phyloP scores from a whole-genome alignment of 352 stramenopile species.

The Hyaloperonospora arabidopsidis region DNA sequence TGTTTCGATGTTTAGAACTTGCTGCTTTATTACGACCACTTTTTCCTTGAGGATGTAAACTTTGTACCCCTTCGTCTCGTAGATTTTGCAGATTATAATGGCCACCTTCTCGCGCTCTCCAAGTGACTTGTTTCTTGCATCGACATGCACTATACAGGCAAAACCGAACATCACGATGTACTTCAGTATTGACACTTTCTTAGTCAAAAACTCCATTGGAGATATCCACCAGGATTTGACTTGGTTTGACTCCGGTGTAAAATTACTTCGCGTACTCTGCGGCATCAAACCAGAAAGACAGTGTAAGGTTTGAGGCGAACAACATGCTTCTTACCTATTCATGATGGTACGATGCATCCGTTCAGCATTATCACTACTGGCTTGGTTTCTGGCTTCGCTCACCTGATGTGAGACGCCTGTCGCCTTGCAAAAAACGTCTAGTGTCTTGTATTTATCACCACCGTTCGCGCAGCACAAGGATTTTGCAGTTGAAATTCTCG shows the following conservation, averaged over 20 bases:
- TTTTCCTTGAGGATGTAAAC: not conserved
- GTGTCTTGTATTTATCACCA: not conserved
- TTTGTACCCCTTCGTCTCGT: constrained; percentile 1
- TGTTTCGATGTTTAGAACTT: not conserved
- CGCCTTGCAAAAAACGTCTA: not conserved
- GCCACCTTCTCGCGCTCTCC: not conserved
- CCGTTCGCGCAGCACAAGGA: not conserved
- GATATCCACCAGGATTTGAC: not conserved
- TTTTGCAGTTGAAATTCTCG: not conserved
- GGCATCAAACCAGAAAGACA: not conserved
- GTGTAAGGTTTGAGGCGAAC: not conserved
- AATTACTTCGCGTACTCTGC: not conserved
- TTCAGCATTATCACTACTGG: not conserved
- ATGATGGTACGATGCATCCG: not conserved
- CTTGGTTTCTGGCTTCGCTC: too few species aligned
- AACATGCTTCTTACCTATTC: not conserved
- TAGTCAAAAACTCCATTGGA: not conserved
- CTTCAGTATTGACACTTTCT: not conserved
- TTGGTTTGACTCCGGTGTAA: not conserved
- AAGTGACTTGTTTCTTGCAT: constrained; percentile 2
- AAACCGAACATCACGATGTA: constrained; percentile 1
- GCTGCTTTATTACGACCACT: not conserved
- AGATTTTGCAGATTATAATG: not conserved
- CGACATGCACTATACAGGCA: not conserved
- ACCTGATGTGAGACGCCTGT: not conserved